Conservation (phyloP, 768 basidiomycete genomes). For the Panus rudis region DNA sequence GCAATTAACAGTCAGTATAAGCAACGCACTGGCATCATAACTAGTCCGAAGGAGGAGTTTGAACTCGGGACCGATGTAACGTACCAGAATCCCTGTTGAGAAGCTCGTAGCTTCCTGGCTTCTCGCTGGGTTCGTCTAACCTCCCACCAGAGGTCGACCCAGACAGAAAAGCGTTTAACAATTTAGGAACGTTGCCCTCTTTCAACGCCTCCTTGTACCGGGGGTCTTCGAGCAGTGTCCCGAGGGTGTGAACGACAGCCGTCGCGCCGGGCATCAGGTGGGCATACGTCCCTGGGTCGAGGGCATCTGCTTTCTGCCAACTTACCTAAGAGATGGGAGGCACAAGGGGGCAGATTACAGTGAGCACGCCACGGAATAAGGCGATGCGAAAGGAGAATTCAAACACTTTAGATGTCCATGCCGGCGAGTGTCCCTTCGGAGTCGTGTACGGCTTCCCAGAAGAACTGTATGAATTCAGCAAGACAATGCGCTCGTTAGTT, state of each 20-base stretch:
- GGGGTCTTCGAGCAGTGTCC: slow-evolving; percentile 76
- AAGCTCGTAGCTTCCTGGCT: slow-evolving; percentile 56
- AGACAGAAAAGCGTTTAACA: slow-evolving; percentile 42
- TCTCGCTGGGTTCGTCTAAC: slow-evolving; percentile 29
- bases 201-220: slow-evolving; percentile 73
- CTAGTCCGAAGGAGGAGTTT: neutral
- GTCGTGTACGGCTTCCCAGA: slow-evolving; percentile 83
- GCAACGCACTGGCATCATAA: neutral
- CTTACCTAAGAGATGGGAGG: slow-evolving; percentile 49
- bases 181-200: slow-evolving; percentile 46
- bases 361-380: neutral
- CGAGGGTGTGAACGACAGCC: slow-evolving; percentile 91
- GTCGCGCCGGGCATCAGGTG: slow-evolving; percentile 57
- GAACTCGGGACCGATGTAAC: slow-evolving; percentile 21
- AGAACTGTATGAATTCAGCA: slow-evolving; percentile 41
- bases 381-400: slow-evolving; percentile 9
- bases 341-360: neutral
- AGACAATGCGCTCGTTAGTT: no score
- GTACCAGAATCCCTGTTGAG: slow-evolving; percentile 89
- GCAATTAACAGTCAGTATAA: neutral
- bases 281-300: slow-evolving; percentile 66
- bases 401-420: slow-evolving; percentile 73
- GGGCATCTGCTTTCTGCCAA: slow-evolving; percentile 83
- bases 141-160: slow-evolving; percentile 17
- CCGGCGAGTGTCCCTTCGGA: slow-evolving; percentile 83